These are phyloP conservation scores for Acanthamoeba pearcei DNA, from an alignment of 208 protist species.

Conservation along the genomic window DNA sequence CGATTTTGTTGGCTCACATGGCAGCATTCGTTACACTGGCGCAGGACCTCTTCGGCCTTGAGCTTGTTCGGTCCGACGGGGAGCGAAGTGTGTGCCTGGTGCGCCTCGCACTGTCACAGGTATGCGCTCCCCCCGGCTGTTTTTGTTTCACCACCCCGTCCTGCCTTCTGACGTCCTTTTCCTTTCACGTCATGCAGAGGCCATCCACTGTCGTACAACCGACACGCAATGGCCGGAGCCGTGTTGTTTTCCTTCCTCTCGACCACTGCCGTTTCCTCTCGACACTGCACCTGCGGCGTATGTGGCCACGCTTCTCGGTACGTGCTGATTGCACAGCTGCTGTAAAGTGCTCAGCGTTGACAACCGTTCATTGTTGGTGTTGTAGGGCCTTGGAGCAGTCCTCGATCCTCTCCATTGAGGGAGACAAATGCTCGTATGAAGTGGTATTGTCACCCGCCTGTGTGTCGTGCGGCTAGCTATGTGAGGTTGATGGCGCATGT, in stretches of 20 bases:
- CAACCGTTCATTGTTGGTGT: not conserved
- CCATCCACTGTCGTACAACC: not conserved
- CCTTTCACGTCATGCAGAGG: not conserved
- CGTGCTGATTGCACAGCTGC: not conserved
- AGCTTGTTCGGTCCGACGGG: not conserved
- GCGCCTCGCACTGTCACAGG: slow-evolving; percentile 17
- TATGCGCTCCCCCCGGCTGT: not conserved
- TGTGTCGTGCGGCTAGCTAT: no score
- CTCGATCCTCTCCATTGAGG: no score
- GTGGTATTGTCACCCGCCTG: no score
- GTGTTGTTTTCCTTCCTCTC: slow-evolving; percentile 1
- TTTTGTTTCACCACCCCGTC: not conserved
- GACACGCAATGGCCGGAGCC: not conserved
- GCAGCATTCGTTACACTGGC: not conserved
- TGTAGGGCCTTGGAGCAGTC: not conserved
- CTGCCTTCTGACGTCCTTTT: not conserved
- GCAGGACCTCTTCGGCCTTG: not conserved
- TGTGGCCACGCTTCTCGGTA: not conserved
- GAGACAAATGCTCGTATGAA: no score
- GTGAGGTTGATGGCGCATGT: no score
- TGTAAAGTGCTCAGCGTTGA: not conserved
- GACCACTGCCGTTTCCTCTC: not conserved
- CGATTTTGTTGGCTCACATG: not conserved
- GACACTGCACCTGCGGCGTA: slow-evolving; percentile 10
- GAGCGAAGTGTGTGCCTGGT: not conserved